A percentile compares a stretch with the other conserved stretches of the same genome.
These are phyloP conservation scores for Kuraishia ogatae DNA, from an alignment of 805 yeast species.

Conservation along the genomic window DNA sequence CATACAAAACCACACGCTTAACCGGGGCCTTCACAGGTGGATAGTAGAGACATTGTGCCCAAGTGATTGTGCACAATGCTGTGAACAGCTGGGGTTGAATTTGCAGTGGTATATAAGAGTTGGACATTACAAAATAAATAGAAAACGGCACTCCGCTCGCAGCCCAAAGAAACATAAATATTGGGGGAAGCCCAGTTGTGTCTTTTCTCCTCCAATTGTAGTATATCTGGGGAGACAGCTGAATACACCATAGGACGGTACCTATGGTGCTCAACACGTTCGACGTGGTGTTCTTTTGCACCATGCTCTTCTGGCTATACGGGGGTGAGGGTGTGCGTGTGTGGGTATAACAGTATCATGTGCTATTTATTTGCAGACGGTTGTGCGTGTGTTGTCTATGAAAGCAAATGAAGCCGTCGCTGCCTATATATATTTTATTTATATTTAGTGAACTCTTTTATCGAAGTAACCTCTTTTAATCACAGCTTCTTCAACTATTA, in stretches of 20 bases:
- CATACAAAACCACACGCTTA: slow-evolving; percentile 25
- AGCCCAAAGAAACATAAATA: slow-evolving; percentile 88
- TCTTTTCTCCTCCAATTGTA: slow-evolving; percentile 62
- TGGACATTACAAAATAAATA: slow-evolving; percentile 68
- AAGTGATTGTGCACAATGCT: slow-evolving; percentile 56
- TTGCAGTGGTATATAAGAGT: slow-evolving; percentile 68
- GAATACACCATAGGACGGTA: slow-evolving; percentile 90
- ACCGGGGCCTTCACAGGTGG: slow-evolving; percentile 50
- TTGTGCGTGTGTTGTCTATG: too few species aligned
- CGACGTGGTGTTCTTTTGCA: slow-evolving; percentile 33
- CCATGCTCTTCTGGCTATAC: too few species aligned
- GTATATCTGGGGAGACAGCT: slow-evolving; percentile 71
- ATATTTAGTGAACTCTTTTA: too few species aligned
- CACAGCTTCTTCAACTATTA: too few species aligned
- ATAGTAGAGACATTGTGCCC: slow-evolving; percentile 55
- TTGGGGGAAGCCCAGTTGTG: slow-evolving; percentile 85
- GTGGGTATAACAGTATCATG: too few species aligned
- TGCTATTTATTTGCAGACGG: too few species aligned
- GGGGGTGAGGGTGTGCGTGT: not conserved
- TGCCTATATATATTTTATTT: too few species aligned
- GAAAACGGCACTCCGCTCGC: slow-evolving; percentile 71
- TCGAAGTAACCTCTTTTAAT: too few species aligned
- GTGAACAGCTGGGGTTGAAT: slow-evolving; percentile 86
- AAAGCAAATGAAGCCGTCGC: too few species aligned
- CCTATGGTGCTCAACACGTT: slow-evolving; percentile 83